Percentiles rank a stretch among this genome's conserved stretches.
Conservation (phyloP, 768 basidiomycete genomes). For the Xerocomus potaroensis region DNA sequence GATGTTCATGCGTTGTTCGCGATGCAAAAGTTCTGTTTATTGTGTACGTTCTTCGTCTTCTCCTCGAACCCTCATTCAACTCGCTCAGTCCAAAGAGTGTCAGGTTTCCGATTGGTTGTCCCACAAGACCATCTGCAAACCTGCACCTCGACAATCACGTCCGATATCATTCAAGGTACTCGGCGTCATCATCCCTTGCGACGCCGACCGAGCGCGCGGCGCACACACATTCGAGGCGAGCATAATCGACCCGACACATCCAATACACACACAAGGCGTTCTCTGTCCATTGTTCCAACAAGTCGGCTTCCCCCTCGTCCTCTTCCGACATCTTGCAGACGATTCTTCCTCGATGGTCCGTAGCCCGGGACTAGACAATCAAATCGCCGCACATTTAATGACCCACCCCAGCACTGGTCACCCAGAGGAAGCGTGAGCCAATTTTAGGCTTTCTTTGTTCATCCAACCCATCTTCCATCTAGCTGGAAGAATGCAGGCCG, state of each 20-base stretch:
- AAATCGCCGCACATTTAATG: conserved; percentile 27
- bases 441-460: background rate
- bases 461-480: background rate
- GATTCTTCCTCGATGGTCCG: conserved; percentile 19
- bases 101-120: conserved; percentile 23
- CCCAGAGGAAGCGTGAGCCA: conserved; percentile 21
- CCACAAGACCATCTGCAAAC: conserved; percentile 15
- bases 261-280: conserved; percentile 24
- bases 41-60: conserved; percentile 14
- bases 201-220: conserved; percentile 22
- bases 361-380: conserved; percentile 27
- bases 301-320: conserved; percentile 28
- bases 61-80: background rate
- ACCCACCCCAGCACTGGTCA: conserved; percentile 25
- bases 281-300: conserved; percentile 24
- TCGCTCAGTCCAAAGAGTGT: conserved; percentile 20
- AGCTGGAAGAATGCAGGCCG: conserved; percentile 26
- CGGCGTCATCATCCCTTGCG: conserved; percentile 22
- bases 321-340: conserved; percentile 23
- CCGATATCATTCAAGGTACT: conserved; percentile 1
- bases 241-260: conserved; percentile 20
- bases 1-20: conserved; percentile 25
- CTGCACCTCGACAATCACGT: background rate
- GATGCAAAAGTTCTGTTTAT: conserved; percentile 22
- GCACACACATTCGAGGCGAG: conserved; percentile 20